Evolutionary conservation across 2,329 filamentous ascomycete species (phyloP), one percentile per base, ranked within the genome.

Genomic region (Beauveria sp.): DNA sequence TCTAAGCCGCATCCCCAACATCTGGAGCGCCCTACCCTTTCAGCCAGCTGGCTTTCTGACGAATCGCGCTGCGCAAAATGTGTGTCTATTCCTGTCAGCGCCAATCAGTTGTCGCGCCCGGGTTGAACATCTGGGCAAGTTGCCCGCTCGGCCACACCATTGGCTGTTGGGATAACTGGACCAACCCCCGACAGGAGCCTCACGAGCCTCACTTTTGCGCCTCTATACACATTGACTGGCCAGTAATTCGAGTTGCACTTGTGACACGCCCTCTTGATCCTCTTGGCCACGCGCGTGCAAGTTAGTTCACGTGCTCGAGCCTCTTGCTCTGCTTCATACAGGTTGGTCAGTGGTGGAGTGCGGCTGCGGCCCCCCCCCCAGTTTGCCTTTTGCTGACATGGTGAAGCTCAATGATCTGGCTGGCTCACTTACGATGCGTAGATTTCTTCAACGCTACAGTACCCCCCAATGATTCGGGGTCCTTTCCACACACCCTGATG

Each of bases 41-140:
- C 56, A 59, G 47, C 56, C 56, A 34, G 47, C 55, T 54, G 7
- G 10, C 44, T 52, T 59, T 52, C 56, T 59, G 47, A 44, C 56
- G 56, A 59, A 59, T 52, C 34, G 34, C 44, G 28, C 37, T 10
- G 47, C 20, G 47, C 47, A 59, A 48, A 59, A 59, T 30, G n/a
- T 48, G 34, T 48, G 16, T 22, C 43, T 59, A 4, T 22, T 59
- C 18, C 18, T 44, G 20, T 24, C 52, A 59, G 47, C 37, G 56
- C 56, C 56, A 52, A 52, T 48, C 47, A 52, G 24, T 59, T 16
- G 26, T 37, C 30, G 55, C 28, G 44, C 6, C 44, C 37, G 18
- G 20, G 22, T 22, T 5, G n/a, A 26, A 34, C 37, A 37, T 43
- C 48, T 51, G 46, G 37, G 46, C 56, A 30, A 59, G 16, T 48